Percentiles rank a stretch among this genome's conserved stretches.
These are phyloP conservation scores for Lentinus polychrous DNA, from an alignment of 1,284 basidiomycete species.

Conservation along the genomic window DNA sequence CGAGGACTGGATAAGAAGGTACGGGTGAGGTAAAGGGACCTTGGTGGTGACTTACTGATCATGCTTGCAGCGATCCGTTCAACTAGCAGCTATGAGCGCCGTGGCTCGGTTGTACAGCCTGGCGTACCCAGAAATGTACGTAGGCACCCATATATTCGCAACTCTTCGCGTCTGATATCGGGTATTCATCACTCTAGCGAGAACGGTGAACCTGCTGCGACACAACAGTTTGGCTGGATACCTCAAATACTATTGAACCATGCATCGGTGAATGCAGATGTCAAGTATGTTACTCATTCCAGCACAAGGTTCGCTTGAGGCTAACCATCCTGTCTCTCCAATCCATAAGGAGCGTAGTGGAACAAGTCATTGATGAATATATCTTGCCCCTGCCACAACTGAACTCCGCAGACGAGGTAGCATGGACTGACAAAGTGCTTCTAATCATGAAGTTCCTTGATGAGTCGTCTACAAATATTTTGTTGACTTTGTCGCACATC, in stretches of 20 bases:
- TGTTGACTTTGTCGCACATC: slow-evolving; percentile 61
- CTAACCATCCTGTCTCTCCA: background rate
- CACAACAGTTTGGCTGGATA: slow-evolving; percentile 90
- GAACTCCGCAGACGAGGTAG: slow-evolving; percentile 64
- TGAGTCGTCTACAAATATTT: slow-evolving; percentile 45
- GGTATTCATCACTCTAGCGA: slow-evolving; percentile 72
- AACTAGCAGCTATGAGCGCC: slow-evolving; percentile 74
- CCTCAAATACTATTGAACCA: slow-evolving; percentile 68
- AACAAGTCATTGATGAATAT: slow-evolving; percentile 63
- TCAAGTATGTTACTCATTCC: slow-evolving; percentile 38
- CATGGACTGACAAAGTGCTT: slow-evolving; percentile 84
- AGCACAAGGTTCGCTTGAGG: no score
- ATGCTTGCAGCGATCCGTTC: slow-evolving; percentile 55
- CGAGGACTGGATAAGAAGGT: slow-evolving; percentile 88
- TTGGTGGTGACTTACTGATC: slow-evolving; percentile 1
- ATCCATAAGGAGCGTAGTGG: slow-evolving; percentile 44
- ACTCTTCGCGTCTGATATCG: slow-evolving; percentile 5
- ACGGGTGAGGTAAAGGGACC: slow-evolving; percentile 8
- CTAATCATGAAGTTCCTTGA: slow-evolving; percentile 71
- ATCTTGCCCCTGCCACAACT: slow-evolving; percentile 77
- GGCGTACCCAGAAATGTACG: slow-evolving; percentile 87
- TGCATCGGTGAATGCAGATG: slow-evolving; percentile 43
- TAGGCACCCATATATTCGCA: slow-evolving; percentile 6
- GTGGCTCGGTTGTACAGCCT: slow-evolving; percentile 77
- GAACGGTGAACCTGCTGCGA: slow-evolving; percentile 66